Evolutionary conservation across 306 rosid species (phyloP), one percentile per base, ranked within the genome.

Genomic region (Prunus persica): DNA sequence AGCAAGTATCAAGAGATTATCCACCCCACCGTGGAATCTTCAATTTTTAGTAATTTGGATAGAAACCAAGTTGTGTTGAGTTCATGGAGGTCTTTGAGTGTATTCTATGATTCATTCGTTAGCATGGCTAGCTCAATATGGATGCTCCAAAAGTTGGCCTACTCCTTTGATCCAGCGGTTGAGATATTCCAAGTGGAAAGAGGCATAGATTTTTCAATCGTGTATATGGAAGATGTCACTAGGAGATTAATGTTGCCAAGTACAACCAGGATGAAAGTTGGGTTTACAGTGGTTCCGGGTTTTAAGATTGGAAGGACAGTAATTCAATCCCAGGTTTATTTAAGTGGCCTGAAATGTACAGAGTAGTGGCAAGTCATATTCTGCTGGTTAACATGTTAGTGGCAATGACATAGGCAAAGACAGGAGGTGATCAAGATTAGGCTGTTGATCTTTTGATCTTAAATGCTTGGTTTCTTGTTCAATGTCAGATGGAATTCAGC

Each of bases 231-330:
- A 74, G 98, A 90, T 76, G 90, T 92, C 45, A 95, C 93, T 2
- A 92, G 80, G 79, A 77, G 87, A 74, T 78, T 78, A 58, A 76
- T 80, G 19, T 78, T 83, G 81, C 91, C 96, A 0, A 74, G 85
- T 85, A 90, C 83, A 78, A 87, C 84, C 34, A 83, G 93, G 85
- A 88, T 86, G 27, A 92, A 89, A 62, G 97, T 95, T 4, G 93
- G 93, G 52, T 95, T 92, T 85, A 92, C 97, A 2, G 98, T 92
- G 79, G 80, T 92, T 84, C 98, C 98, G 1, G 98, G 98, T 49
- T 95, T 95, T 72, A 95, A 83, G 83, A 79, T 90, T 13, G 92
- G 97, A 64, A 76, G 76, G 58, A 86, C 89, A 24, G 88, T 95
- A 47, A 85, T 92, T 82, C 98, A 95, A 74, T 90, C 97, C 41